Evolutionary conservation across 1,139 yeast species (phyloP), one percentile per base, ranked within the genome.

Genomic region (Magnusiomyces ingens): DNA sequence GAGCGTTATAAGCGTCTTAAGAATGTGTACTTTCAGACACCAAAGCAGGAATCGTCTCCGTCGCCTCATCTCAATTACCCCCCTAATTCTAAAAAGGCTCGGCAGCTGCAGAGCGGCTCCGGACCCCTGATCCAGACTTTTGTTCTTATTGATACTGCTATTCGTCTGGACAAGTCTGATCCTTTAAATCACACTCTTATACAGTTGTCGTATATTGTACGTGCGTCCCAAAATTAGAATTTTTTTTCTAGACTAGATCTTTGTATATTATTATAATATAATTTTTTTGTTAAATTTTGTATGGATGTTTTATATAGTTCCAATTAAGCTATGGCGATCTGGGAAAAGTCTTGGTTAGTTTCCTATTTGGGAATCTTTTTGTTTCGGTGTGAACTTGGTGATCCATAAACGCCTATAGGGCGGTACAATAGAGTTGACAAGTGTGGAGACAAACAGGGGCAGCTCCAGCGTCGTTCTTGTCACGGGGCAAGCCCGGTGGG

Each of bases 211-310:
- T 18, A 13, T 2, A 22, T 26, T 44, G 45, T 13, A n/a, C 18
- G 26, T 12, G 15, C 18, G 18, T 37, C 3, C 41, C 18, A 37
- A 17, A 21, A 37, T 26, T 43, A n/a, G 26, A 49, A 17, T 46
- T 22, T 19, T 32, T 29, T 37, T 42, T 29, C n/a, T 35, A n/a
- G 18, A 45, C 35, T 37, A 19, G 19, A 12, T 15, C 42, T 48
- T 29, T 26, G 35, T n/a, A 21, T n/a, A 13, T 35, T 43, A 36
- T 52, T 18, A 38, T 26, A 18, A 41, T 57, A 56, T 38, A 52
- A 45, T 41, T 47, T 55, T 49, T 54, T 52, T 21, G 51, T 55
- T 43, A 56, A 57, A 29, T 53, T 52, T 48, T 59, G n/a, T n/a
- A n/a, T n/a, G n/a, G n/a, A n/a, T n/a, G n/a, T n/a, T n/a, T n/a